Evolutionary conservation across 495 filamentous ascomycete species (phyloP).

Genomic region (Aspergillus wentii): DNA sequence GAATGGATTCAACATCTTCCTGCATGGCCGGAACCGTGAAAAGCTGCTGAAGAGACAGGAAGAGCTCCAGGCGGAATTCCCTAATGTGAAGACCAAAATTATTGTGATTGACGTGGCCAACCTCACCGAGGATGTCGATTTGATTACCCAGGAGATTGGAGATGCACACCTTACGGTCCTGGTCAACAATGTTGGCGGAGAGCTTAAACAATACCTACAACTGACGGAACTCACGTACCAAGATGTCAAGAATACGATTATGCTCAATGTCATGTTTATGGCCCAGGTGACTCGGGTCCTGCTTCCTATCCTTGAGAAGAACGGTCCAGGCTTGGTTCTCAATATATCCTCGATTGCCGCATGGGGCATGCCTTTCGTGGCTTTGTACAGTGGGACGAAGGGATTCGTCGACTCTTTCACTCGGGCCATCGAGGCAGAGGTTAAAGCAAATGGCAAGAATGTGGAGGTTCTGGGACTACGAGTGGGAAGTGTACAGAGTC

Average conservation of each 20-base stretch:
- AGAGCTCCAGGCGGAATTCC: conserved; percentile 25
- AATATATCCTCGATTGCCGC: conserved; percentile 36
- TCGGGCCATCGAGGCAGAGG: conserved; percentile 24
- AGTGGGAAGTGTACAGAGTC: conserved; percentile 18
- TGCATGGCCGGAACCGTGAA: conserved; percentile 48
- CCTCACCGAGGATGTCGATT: conserved; percentile 6
- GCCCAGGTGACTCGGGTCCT: conserved; percentile 38
- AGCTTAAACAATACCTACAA: conserved; percentile 9
- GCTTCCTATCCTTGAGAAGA: conserved; percentile 24
- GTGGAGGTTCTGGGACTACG: conserved; percentile 26
- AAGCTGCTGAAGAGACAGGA: conserved; percentile 35
- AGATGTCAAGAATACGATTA: conserved; percentile 21
- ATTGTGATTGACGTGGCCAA: conserved; percentile 30
- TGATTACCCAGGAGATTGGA: conserved; percentile 17
- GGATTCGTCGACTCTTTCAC: conserved; percentile 30
- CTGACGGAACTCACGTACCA: conserved; percentile 15
- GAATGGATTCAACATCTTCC: conserved; percentile 51
- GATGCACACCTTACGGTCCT: conserved; percentile 30
- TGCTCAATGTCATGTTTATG: conserved; percentile 35
- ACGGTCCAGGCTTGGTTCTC: conserved; percentile 29
- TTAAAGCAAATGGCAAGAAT: conserved; percentile 13
- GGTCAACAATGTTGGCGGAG: conserved; percentile 47
- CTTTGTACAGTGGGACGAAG: conserved; percentile 32
- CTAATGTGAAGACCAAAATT: conserved; percentile 15
- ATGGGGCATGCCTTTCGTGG: conserved; percentile 30